These are phyloP conservation scores for Fraxinus excelsior DNA, from an alignment of 257 asterid species.

Conservation along the genomic window DNA sequence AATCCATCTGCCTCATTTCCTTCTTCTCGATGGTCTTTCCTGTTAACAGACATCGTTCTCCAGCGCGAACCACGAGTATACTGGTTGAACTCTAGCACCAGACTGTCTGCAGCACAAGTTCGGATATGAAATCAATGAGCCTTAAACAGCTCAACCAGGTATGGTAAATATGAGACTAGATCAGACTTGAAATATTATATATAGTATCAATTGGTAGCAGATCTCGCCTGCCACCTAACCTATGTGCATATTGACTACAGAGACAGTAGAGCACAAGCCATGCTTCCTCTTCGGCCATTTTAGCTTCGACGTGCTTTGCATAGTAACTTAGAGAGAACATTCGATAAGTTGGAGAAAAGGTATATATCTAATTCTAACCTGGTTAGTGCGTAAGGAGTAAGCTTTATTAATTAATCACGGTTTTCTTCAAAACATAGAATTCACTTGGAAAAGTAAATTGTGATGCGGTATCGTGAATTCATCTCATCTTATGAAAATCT, in stretches of 20 bases:
- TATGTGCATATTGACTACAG: not conserved
- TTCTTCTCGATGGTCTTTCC: slow-evolving; percentile 77
- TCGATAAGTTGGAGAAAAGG: not conserved
- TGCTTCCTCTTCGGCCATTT: not conserved
- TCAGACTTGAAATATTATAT: no score
- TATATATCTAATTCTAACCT: not conserved
- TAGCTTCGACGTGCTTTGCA: not conserved
- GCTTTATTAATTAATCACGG: no score
- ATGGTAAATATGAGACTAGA: not conserved
- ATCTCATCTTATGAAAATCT: not conserved
- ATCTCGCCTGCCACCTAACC: not conserved
- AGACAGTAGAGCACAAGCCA: not conserved
- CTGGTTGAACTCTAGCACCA: slow-evolving; percentile 82
- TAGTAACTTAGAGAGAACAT: no score
- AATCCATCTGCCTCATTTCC: slow-evolving; percentile 81
- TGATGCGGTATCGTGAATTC: not conserved
- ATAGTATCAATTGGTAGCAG: not conserved
- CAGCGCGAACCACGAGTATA: slow-evolving; percentile 78
- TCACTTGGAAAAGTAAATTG: slow-evolving; percentile 6
- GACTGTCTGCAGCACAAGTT: slow-evolving; percentile 44
- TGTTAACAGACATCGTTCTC: slow-evolving; percentile 54
- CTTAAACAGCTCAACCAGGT: not conserved
- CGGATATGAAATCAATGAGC: not conserved
- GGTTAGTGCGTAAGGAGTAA: no score
- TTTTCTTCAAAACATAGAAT: not conserved